Evolutionary conservation across 2,329 filamentous ascomycete genomes (phyloP), one percentile per base, ranked within the genome.

Genomic region (Mariannaea elegans): DNA sequence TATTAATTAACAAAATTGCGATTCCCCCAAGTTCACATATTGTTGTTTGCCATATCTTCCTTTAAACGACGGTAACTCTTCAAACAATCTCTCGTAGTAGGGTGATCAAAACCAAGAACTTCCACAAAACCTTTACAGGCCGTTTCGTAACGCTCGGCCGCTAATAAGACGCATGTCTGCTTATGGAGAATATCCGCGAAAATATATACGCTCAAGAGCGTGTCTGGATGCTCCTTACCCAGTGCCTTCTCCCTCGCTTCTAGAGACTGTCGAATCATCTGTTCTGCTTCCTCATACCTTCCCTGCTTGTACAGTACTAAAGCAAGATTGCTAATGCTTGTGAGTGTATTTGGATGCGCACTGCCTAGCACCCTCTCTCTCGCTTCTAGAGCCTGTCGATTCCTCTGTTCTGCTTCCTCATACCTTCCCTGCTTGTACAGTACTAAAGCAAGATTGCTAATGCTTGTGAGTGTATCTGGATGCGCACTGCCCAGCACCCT

Each of bases 401-500:
- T 18, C 10, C 45, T 45, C 10, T 46, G 29, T 27, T 54, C 50
- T 7, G 50, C 39, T 9, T 29, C 41, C 12, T 46, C 12, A 24
- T 36, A 36, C 3, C 46, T 27, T 2, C 50, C 50, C 21, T n/a
- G 31, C 1, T 38, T 24, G 14, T 36, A n/a, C 13, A 55, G 27
- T 4, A 42, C 13, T 16, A 14, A 2, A 34, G 36, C 65, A 1
- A 66, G 56, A 23, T 58, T 58, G 16, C 44, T 46, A 46, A 64
- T 61, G 12, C 46, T 56, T 5, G 2, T 18, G 7, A 64, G 19
- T 14, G 60, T 59, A 14, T 38, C 23, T 1, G 54, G 57, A 59
- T 68, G 53, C 38, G 67, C 56, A 10, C 29, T n/a, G 6, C 65
- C 65, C 4, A 64, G 23, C 10, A 60, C 41, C 50, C 53, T 63